Evolutionary conservation across 495 filamentous ascomycete genomes (phyloP).

Genomic region (Viridothelium virens): DNA sequence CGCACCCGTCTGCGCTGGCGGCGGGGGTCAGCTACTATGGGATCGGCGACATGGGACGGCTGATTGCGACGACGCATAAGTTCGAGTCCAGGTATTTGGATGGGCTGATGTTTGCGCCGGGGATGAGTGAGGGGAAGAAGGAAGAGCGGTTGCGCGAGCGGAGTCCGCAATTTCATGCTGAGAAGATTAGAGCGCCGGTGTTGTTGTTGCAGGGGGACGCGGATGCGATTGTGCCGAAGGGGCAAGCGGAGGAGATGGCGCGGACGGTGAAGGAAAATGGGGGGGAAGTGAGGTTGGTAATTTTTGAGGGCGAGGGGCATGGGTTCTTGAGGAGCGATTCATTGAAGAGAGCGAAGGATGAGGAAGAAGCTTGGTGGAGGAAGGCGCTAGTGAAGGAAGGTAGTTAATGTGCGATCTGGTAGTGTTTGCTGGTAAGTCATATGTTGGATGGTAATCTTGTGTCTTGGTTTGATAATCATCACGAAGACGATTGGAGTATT

Average conservation of each 20-base stretch:
- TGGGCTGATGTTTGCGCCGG: constrained; percentile 30
- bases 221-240: constrained; percentile 24
- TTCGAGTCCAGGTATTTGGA: constrained; percentile 45
- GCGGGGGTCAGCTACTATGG: constrained; percentile 41
- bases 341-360: not conserved
- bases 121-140: constrained; percentile 1
- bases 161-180: not conserved
- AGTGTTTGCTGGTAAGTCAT: not conserved
- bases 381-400: not conserved
- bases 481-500: not conserved
- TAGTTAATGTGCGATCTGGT: not conserved
- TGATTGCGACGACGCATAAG: constrained; percentile 44
- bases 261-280: constrained; percentile 34
- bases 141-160: constrained; percentile 38
- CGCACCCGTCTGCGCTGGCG: constrained; percentile 33
- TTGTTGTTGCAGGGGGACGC: constrained; percentile 5
- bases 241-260: constrained; percentile 48
- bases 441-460: not conserved
- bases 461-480: not conserved
- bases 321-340: constrained; percentile 8
- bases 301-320: constrained; percentile 3
- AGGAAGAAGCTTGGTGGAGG: not conserved
- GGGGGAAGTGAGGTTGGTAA: constrained; percentile 20
- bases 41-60: constrained; percentile 39
- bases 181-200: constrained; percentile 1